Conservation (phyloP, 2,329 filamentous ascomycete species). For the Aspergillus fumigatiaffinis region DNA sequence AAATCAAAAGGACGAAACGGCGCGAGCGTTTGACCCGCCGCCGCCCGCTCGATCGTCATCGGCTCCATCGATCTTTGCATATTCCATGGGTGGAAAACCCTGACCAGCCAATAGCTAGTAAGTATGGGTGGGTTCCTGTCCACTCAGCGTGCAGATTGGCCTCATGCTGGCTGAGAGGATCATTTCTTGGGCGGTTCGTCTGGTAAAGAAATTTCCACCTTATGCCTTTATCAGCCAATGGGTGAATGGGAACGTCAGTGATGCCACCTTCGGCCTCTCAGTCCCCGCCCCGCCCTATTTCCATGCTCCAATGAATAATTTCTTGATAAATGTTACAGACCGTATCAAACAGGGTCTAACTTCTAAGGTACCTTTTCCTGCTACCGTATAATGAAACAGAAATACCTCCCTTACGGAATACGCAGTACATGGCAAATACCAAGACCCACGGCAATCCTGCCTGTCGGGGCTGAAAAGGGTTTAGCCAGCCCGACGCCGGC, state of each 20-base stretch:
- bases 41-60: constrained; percentile 28
- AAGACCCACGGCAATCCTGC: not conserved
- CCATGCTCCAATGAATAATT: too few species aligned
- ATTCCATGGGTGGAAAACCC: constrained; percentile 22
- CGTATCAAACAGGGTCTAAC: not conserved
- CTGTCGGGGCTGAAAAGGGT: not conserved
- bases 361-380: too few species aligned
- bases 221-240: not conserved
- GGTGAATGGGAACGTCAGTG: not conserved
- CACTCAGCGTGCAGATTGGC: constrained; percentile 21
- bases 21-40: constrained; percentile 26
- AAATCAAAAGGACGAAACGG: constrained; percentile 16
- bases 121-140: constrained; percentile 13
- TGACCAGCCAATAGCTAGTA: constrained; percentile 17
- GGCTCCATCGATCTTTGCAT: constrained; percentile 29
- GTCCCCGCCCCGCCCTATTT: not conserved
- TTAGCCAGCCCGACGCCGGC: not conserved
- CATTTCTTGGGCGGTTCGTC: constrained; percentile 4
- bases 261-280: not conserved
- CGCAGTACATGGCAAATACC: not conserved
- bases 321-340: not conserved
- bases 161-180: constrained; percentile 17
- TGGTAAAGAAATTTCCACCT: not conserved
- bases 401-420: not conserved
- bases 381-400: not conserved